Evolutionary conservation across 2,329 filamentous ascomycete species (phyloP).

Genomic region (Epichloe festucae): DNA sequence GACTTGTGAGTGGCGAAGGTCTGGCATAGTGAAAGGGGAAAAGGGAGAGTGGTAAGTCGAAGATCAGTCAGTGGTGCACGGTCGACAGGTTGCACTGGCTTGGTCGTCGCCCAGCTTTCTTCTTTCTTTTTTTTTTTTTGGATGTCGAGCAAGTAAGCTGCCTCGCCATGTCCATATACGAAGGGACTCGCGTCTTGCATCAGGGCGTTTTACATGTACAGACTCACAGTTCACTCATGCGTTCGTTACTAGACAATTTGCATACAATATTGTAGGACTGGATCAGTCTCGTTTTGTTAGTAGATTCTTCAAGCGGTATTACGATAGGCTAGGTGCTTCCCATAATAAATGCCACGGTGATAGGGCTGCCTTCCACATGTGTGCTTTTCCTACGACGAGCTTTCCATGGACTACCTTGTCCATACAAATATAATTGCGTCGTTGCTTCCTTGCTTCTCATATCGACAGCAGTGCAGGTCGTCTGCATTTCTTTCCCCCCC

Average conservation of each 20-base stretch:
- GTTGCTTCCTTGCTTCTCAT: no score
- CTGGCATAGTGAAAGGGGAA: conserved; percentile 8
- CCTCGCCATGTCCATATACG: background rate
- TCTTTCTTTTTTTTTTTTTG: background rate
- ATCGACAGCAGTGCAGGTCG: no score
- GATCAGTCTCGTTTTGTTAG: background rate
- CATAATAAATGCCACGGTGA: no score
- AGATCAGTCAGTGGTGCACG: background rate
- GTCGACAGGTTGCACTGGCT: background rate
- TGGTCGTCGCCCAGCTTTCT: background rate
- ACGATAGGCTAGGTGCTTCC: no score
- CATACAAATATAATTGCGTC: no score
- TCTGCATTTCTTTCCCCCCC: no score
- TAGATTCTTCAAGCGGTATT: background rate
- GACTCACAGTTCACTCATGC: background rate
- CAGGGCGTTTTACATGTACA: background rate
- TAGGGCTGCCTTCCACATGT: no score
- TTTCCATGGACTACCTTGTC: no score
- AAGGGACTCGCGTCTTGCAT: background rate
- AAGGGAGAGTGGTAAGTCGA: background rate
- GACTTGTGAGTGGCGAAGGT: conserved; percentile 47
- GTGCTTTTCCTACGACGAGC: no score
- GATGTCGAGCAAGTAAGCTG: background rate
- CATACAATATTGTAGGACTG: background rate
- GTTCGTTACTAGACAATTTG: background rate